Evolutionary conservation across 768 basidiomycete genomes (phyloP), one percentile per base, ranked within the genome.

Genomic region (Brasilioporus rufonigricans): DNA sequence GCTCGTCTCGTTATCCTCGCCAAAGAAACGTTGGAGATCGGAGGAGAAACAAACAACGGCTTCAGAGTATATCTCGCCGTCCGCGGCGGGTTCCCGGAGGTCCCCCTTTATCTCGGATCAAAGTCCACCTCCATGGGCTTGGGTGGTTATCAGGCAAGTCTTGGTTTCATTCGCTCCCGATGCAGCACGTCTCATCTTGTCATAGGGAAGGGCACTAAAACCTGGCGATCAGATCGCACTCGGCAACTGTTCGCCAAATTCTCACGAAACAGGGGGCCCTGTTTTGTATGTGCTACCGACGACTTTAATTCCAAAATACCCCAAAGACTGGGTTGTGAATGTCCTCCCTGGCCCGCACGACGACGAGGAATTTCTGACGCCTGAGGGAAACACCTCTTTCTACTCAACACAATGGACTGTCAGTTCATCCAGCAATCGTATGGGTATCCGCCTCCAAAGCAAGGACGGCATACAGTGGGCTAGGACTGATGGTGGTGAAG

Each of bases 101-200:
- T 85, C 2, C 80, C 83, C 32, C 5, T 53, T 5, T 87, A 84
- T 62, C 71, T 87, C 2, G 84, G 80, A 4, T 84, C 83, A 0
- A 87, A 87, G 68, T 81, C 83, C 5, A 85, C 86, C 21, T 84
- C 81, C 1, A 76, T 84, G 75, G 79, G 82, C 14, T 59, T 84
- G n/a, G n/a, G n/a, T n/a, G n/a, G n/a, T n/a, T n/a, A n/a, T n/a
- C n/a, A n/a, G n/a, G n/a, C n/a, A n/a, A 11, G 84, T n/a, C n/a
- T n/a, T n/a, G n/a, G n/a, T n/a, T n/a, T 44, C 39, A 10, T 29
- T 39, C n/a, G 10, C 44, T 56, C 29, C 29, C n/a, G 26, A 41
- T 1, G 4, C 7, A 47, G 45, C 29, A 61, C n/a, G 38, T 40
- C 60, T 47, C 49, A 64, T 13, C 21, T 53, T 2, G 8, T 48